Conservation (phyloP, 2,329 filamentous ascomycete species). For the Alternaria tenuissima region DNA sequence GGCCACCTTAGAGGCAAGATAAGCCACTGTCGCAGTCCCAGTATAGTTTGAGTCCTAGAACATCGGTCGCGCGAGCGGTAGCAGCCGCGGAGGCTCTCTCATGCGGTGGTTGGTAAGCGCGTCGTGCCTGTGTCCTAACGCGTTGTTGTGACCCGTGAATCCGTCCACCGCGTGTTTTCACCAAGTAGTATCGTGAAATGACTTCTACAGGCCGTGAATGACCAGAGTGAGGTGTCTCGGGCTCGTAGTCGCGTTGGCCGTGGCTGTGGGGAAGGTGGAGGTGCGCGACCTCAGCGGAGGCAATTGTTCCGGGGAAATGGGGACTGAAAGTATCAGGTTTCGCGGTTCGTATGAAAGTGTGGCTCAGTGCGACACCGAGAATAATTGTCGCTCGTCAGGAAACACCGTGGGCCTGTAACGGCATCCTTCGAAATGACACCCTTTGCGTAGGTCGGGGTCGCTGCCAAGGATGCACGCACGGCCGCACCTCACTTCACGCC, state of each 20-base stretch:
- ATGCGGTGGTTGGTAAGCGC: constrained; percentile 39
- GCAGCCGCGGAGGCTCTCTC: constrained; percentile 32
- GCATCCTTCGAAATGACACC: constrained; percentile 36
- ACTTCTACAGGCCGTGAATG: background rate
- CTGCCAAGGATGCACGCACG: constrained; percentile 18
- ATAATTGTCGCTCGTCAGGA: constrained; percentile 35
- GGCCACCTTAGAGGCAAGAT: constrained; percentile 50
- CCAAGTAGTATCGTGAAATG: constrained; percentile 13
- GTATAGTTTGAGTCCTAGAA: constrained; percentile 25
- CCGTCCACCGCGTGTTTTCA: constrained; percentile 13
- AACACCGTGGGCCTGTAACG: constrained; percentile 32
- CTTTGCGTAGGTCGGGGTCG: constrained; percentile 35
- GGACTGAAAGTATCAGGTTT: constrained; percentile 31
- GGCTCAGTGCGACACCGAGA: constrained; percentile 44
- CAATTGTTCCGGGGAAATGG: constrained; percentile 33
- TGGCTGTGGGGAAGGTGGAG: constrained; percentile 33
- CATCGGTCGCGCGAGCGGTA: constrained; percentile 34
- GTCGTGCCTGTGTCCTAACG: constrained; percentile 38
- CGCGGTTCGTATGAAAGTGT: constrained; percentile 45
- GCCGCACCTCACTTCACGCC: constrained; percentile 24
- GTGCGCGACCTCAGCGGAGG: constrained; percentile 29
- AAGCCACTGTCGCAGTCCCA: constrained; percentile 45
- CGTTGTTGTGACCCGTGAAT: constrained; percentile 29
- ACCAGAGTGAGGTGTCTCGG: constrained; percentile 23
- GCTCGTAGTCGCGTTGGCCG: constrained; percentile 38